Evolutionary conservation across 1,139 yeast species (phyloP).

Genomic region (Kodamaea anthophila): DNA sequence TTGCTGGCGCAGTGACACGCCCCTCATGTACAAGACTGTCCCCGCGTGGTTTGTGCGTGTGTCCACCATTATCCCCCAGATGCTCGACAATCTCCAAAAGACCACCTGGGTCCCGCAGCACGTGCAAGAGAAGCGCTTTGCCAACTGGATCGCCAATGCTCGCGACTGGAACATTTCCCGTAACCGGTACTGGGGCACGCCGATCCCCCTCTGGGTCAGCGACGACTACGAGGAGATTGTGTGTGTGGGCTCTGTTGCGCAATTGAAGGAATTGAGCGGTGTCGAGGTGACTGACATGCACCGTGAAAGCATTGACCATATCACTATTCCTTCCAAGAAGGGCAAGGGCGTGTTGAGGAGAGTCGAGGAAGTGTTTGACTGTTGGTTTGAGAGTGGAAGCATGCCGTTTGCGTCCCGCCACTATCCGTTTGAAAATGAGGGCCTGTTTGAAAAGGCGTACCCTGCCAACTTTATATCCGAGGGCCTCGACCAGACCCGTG

Average conservation of each 20-base stretch:
- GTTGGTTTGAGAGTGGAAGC: constrained; percentile 99
- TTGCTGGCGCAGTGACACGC: constrained; percentile 99
- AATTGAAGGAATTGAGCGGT: constrained; percentile 80
- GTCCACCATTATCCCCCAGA: constrained; percentile 77
- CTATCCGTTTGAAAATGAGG: constrained; percentile 87
- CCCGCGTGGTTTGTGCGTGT: constrained; percentile 99
- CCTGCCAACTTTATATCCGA: constrained; percentile 98
- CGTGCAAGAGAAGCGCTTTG: constrained; percentile 90
- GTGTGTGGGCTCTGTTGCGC: constrained; percentile 86
- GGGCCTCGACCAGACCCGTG: constrained; percentile 99
- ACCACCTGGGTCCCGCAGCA: constrained; percentile 93
- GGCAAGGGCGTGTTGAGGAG: constrained; percentile 88
- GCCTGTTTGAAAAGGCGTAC: constrained; percentile 63
- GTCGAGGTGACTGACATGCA: constrained; percentile 84
- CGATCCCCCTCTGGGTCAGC: constrained; percentile 95
- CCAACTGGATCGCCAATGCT: constrained; percentile 97
- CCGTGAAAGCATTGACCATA: constrained; percentile 84
- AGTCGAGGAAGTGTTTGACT: constrained; percentile 96
- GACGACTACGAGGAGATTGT: constrained; percentile 91
- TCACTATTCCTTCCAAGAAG: constrained; percentile 87
- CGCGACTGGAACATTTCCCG: constrained; percentile 99
- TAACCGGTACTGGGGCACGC: constrained; percentile 99
- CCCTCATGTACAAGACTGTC: constrained; percentile 88
- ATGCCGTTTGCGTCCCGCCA: constrained; percentile 98
- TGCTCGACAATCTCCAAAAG: constrained; percentile 77